Evolutionary conservation across 2,329 filamentous ascomycete genomes (phyloP).

Genomic region (Hortaea sp.): DNA sequence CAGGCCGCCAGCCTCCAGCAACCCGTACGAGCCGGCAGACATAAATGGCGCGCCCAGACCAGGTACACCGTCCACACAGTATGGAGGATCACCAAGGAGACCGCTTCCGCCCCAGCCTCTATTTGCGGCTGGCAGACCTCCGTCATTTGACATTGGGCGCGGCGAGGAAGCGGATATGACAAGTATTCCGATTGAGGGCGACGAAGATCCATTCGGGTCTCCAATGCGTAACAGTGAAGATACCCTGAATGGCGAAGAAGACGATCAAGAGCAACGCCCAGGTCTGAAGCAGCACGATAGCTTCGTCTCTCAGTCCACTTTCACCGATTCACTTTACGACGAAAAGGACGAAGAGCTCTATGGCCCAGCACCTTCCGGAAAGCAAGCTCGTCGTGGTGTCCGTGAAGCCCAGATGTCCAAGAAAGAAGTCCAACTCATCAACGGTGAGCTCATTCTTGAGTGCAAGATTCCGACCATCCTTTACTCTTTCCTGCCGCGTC

Average conservation of each 20-base stretch:
- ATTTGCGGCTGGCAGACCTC: conserved; percentile 51
- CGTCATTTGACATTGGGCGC: conserved; percentile 31
- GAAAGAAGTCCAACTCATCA: conserved; percentile 92
- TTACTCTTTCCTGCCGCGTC: conserved; percentile 87
- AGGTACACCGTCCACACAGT: conserved; percentile 79
- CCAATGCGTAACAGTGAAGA: conserved; percentile 42
- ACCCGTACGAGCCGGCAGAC: conserved; percentile 76
- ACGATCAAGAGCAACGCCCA: conserved; percentile 37
- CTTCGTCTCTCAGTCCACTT: conserved; percentile 51
- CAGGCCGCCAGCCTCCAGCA: conserved; percentile 59
- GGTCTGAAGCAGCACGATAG: conserved; percentile 54
- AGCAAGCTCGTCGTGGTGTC: conserved; percentile 79
- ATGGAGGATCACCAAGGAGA: conserved; percentile 76
- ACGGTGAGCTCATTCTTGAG: conserved; percentile 92
- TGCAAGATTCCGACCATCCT: conserved; percentile 98
- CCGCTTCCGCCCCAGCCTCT: conserved; percentile 82
- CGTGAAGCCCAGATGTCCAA: conserved; percentile 78
- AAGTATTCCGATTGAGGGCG: conserved; percentile 55
- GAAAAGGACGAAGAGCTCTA: conserved; percentile 57
- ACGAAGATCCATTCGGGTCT: conserved; percentile 55
- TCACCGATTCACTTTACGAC: conserved; percentile 32
- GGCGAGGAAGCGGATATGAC: conserved; percentile 47
- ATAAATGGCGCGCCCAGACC: conserved; percentile 83
- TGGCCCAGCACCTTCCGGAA: conserved; percentile 74
- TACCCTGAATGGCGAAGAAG: not conserved